Conservation (phyloP, 352 stramenopile species). For the Globisporangium spinosum region DNA sequence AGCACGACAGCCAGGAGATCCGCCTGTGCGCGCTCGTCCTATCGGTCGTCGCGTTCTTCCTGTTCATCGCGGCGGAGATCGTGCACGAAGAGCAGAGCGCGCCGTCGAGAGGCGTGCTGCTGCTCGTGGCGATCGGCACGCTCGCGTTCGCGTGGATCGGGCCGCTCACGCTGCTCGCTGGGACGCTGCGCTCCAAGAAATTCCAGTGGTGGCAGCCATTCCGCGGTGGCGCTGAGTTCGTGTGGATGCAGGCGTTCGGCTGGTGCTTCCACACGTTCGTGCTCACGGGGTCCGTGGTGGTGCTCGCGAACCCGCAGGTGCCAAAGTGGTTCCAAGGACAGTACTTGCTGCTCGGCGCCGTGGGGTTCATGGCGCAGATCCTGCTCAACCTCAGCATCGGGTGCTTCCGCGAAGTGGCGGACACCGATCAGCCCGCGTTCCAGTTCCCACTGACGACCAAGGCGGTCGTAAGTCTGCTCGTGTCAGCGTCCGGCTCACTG, state of each 20-base stretch:
- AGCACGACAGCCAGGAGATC: constrained; percentile 49
- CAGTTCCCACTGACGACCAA: constrained; percentile 42
- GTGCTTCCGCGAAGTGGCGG: constrained; percentile 28
- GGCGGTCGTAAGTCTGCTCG: constrained; percentile 44
- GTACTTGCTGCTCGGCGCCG: constrained; percentile 47
- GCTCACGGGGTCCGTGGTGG: constrained; percentile 36
- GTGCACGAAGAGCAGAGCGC: constrained; percentile 27
- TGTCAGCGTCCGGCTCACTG: constrained; percentile 37
- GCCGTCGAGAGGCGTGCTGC: constrained; percentile 28
- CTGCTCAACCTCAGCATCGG: constrained; percentile 58
- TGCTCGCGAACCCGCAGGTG: constrained; percentile 39
- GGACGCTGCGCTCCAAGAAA: constrained; percentile 31
- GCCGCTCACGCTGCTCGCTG: constrained; percentile 49
- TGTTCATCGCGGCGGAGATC: constrained; percentile 57
- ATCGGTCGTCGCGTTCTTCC: constrained; percentile 49
- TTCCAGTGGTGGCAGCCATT: constrained; percentile 68
- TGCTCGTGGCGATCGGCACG: constrained; percentile 43
- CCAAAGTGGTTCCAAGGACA: constrained; percentile 47
- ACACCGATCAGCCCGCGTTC: constrained; percentile 10
- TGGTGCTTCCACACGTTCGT: constrained; percentile 51
- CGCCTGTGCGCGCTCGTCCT: constrained; percentile 50
- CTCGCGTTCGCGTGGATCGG: constrained; percentile 58
- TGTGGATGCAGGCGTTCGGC: constrained; percentile 62
- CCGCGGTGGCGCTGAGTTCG: constrained; percentile 49
- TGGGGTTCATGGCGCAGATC: constrained; percentile 51